These are phyloP conservation scores for Eucalyptus rudis DNA, from an alignment of 345 rosid genomes.

Conservation along the genomic window DNA sequence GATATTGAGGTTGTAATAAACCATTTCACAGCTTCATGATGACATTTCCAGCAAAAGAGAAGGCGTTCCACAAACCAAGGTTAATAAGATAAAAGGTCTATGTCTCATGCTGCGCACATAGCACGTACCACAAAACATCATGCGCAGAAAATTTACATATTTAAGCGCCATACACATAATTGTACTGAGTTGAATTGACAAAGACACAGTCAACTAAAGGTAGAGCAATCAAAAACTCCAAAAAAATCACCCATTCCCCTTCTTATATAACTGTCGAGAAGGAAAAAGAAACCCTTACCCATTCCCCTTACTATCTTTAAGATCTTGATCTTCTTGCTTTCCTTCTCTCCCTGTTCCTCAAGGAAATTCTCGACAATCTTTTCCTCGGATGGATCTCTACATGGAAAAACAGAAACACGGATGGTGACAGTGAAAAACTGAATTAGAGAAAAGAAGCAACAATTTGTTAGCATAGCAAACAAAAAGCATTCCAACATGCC, in stretches of 20 bases:
- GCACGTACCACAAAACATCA: not conserved
- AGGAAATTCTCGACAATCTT: slow-evolving; percentile 70
- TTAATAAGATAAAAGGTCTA: not conserved
- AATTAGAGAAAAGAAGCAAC: not conserved
- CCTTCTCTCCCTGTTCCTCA: slow-evolving; percentile 49
- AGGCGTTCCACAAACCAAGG: not conserved
- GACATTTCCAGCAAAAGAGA: not conserved
- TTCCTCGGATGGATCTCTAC: slow-evolving; percentile 58
- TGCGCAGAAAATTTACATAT: not conserved
- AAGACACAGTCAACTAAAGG: not conserved
- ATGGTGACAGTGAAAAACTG: not conserved
- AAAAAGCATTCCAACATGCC: not conserved
- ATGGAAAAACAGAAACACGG: not conserved
- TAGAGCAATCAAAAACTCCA: not conserved
- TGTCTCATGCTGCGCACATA: not conserved
- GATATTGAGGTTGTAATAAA: not conserved
- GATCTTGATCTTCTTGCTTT: slow-evolving; percentile 51
- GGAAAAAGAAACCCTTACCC: slow-evolving; percentile 27
- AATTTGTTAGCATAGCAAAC: not conserved
- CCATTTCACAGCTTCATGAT: not conserved
- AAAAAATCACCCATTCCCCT: not conserved
- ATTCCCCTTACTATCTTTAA: slow-evolving; percentile 49
- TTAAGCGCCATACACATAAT: not conserved
- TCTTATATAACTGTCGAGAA: not conserved
- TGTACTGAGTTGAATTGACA: not conserved